Conservation (phyloP, 495 filamentous ascomycete species). For the Astrocystis sublimbata region DNA sequence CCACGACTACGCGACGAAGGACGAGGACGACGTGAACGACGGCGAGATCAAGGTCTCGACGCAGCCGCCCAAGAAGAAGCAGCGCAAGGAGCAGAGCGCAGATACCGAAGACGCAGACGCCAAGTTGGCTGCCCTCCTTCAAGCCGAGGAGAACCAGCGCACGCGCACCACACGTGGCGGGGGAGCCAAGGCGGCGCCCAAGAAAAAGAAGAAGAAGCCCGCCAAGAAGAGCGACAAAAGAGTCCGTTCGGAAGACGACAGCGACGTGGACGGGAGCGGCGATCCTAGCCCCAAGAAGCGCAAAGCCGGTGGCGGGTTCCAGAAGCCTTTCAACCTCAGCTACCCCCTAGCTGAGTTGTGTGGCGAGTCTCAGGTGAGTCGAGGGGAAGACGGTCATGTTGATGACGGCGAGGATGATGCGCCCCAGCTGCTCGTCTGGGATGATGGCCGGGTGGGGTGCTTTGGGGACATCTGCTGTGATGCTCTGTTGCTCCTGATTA, state of each 20-base stretch:
- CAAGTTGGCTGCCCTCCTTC: conserved; percentile 78
- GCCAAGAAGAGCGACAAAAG: conserved; percentile 78
- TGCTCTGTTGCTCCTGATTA: too few relatives aligned
- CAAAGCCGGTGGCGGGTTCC: conserved; percentile 51
- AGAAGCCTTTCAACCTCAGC: conserved; percentile 56
- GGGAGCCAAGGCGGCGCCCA: conserved; percentile 44
- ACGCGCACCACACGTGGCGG: conserved; percentile 72
- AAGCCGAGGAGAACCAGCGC: conserved; percentile 83
- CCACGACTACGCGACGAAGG: conserved; percentile 28
- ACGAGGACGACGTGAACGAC: conserved; percentile 34
- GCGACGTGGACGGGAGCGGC: conserved; percentile 66
- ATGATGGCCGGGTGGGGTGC: not conserved
- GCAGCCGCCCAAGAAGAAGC: conserved; percentile 53
- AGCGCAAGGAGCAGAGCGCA: conserved; percentile 55
- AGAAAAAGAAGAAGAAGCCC: conserved; percentile 54
- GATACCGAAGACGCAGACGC: conserved; percentile 73
- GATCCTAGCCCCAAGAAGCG: conserved; percentile 52
- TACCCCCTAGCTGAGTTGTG: conserved; percentile 49
- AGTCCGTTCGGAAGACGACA: conserved; percentile 77
- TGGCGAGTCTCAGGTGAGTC: conserved; percentile 60
- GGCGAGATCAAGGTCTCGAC: conserved; percentile 54
- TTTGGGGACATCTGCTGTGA: not conserved
- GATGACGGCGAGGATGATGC: too few relatives aligned
- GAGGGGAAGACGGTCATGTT: too few relatives aligned
- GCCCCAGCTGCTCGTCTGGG: not conserved